phyloP scores from a whole-genome alignment of 2,329 filamentous ascomycete species.

The Phialocephala subalpina region DNA sequence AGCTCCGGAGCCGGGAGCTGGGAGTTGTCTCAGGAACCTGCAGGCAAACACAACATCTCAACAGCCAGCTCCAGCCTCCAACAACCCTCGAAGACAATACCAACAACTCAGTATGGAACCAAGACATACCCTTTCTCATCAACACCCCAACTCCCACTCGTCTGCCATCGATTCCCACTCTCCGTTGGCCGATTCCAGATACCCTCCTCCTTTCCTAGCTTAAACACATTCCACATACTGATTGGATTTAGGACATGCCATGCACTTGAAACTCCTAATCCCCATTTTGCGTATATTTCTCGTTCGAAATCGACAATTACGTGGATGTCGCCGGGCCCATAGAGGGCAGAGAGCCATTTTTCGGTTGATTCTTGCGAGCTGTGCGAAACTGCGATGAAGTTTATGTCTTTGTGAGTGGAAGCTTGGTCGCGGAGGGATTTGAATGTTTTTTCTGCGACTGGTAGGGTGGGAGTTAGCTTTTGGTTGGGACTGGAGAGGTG shows the following conservation, averaged over 20 bases:
- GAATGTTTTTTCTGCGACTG: slow-evolving; percentile 70
- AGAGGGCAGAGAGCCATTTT: slow-evolving; percentile 39
- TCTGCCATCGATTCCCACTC: slow-evolving; percentile 75
- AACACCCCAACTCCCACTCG: slow-evolving; percentile 68
- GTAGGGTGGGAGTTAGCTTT: slow-evolving; percentile 12
- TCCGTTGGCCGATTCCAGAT: slow-evolving; percentile 73
- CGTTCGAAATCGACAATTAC: slow-evolving; percentile 68
- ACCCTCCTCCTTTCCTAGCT: slow-evolving; percentile 66
- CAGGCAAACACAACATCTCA: too few species aligned
- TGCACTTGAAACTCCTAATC: slow-evolving; percentile 64
- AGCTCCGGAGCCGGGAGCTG: too few species aligned
- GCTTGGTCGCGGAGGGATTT: slow-evolving; percentile 60
- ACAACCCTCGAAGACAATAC: too few species aligned
- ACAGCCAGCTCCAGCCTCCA: too few species aligned
- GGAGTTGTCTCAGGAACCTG: too few species aligned
- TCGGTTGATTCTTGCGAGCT: slow-evolving; percentile 64
- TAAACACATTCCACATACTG: slow-evolving; percentile 64
- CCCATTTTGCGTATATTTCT: slow-evolving; percentile 70
- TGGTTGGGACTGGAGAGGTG: not conserved
- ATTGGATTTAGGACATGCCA: slow-evolving; percentile 69
- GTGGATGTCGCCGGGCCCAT: slow-evolving; percentile 52
- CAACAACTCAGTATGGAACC: too few species aligned
- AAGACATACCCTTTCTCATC: slow-evolving; percentile 61
- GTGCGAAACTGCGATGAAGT: slow-evolving; percentile 71
- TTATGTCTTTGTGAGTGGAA: slow-evolving; percentile 54